Base-by-base conservation (phyloP, 2,329 filamentous ascomycete genomes). In the Epichloe elymi region DNA sequence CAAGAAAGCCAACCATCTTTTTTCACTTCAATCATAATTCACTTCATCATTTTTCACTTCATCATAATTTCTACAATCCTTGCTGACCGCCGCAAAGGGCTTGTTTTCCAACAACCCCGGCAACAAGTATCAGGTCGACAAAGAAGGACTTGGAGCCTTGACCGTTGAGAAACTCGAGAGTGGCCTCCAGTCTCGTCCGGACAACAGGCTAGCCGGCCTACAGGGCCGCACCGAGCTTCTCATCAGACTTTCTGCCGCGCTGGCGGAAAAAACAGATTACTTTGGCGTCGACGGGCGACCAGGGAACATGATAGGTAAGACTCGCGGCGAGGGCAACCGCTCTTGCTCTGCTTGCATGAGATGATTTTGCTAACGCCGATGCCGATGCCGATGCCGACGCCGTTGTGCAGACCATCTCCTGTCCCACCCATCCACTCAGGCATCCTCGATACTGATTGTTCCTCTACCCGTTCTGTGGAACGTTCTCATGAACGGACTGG, bases 51-150 rank as follows among this genome's bases (percentile, higher is more conserved):
- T n/a, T n/a, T 39, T 15, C 12, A 33, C 2, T 33, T 14, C 3
- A 5, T 17, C 17, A 7, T 20, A n/a, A n/a, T 6, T 2, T 15
- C 30, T 14, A 15, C 10, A 6, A 26, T 17, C 19, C 14, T 40
- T 48, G 23, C 45, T 42, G 38, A 46, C 42, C 17, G 43, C 10
- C 42, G 43, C 14, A 46, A 51, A 80, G 72, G 93, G 93, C 36
- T 63, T 88, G 36, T 97, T 97, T 70, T 95, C 89, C 57, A 86
- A 89, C 66, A 80, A 91, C 63, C 74, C 80, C 3, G 76, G 71
- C 52, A 88, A 95, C 68, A 89, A 88, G 48, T 88, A 82, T 62
- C 90, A 95, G 66, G 93, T 97, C 30, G 91, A 98, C 69, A 88
- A 85, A 56, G 80, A 80, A 5, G 93, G 85, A 0, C 72, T 98